Percentiles rank a stretch among this genome's conserved stretches.
Conservation (phyloP, 2,329 filamentous ascomycete species). For the Scedosporium dehoogii region DNA sequence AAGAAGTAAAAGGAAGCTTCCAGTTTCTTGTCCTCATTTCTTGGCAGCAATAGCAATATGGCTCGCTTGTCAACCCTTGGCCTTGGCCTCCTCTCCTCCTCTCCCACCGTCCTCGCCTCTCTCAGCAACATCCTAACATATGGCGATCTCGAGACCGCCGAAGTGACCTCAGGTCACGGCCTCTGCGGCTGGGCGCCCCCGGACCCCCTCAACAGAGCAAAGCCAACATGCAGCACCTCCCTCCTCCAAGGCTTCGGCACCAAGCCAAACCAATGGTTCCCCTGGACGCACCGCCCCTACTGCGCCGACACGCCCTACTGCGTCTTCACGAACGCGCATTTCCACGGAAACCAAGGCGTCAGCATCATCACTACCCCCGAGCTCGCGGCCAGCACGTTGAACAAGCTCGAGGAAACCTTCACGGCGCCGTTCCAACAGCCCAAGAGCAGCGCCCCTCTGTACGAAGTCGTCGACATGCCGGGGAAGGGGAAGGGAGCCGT, state of each 20-base stretch:
- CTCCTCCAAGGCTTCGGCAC: neutral
- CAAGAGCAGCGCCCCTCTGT: slow-evolving; percentile 11
- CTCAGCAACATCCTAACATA: neutral
- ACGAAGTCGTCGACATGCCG: slow-evolving; percentile 18
- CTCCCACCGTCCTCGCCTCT: neutral
- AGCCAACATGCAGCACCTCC: neutral
- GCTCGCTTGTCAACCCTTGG: slow-evolving; percentile 1
- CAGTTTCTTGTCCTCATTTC: neutral
- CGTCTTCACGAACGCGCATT: slow-evolving; percentile 17
- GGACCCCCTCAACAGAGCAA: neutral
- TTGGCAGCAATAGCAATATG: neutral
- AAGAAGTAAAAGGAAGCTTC: neutral
- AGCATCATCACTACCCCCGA: slow-evolving; percentile 25
- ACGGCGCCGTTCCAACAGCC: slow-evolving; percentile 4
- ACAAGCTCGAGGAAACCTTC: slow-evolving; percentile 13
- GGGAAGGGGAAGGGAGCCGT: slow-evolving; percentile 24
- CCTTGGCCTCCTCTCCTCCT: neutral
- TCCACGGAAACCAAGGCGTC: slow-evolving; percentile 18
- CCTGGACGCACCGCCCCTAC: slow-evolving; percentile 17
- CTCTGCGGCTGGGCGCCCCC: neutral
- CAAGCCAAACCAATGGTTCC: slow-evolving; percentile 11
- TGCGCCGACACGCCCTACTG: slow-evolving; percentile 17
- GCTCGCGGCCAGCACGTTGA: slow-evolving; percentile 18
- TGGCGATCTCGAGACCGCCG: neutral
- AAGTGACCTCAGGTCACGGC: neutral